These are phyloP conservation scores for Phanerochaete carnosa DNA, from an alignment of 768 basidiomycete species.

Conservation along the genomic window DNA sequence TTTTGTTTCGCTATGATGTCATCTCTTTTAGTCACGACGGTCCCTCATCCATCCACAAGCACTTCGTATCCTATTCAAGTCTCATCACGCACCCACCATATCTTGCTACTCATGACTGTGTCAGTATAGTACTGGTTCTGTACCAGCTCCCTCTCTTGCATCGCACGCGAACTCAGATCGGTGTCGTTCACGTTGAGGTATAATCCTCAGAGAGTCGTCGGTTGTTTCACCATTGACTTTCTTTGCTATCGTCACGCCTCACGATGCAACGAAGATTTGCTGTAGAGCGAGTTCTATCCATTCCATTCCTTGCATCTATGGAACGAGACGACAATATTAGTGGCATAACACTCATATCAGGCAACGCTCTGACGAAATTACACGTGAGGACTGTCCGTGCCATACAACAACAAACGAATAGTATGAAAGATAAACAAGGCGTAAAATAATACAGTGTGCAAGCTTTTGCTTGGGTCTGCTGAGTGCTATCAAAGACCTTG, in stretches of 20 bases:
- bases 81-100: background rate
- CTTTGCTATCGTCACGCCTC: background rate
- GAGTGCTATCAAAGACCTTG: constrained; percentile 23
- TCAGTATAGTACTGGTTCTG: background rate
- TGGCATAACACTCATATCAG: background rate
- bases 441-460: background rate
- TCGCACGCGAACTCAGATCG: background rate
- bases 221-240: background rate
- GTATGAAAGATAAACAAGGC: background rate
- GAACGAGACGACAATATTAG: background rate
- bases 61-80: background rate
- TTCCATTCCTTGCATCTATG: background rate
- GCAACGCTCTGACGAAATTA: background rate
- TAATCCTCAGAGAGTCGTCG: background rate
- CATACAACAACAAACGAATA: background rate
- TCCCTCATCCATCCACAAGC: background rate
- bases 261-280: background rate
- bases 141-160: background rate
- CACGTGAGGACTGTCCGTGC: background rate
- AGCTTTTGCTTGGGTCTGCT: background rate
- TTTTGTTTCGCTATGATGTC: background rate
- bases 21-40: background rate
- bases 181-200: background rate
- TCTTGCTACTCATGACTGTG: background rate
- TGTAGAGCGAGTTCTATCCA: background rate